Conservation (phyloP, 257 asterid species). For the Solanum paucissectum region DNA sequence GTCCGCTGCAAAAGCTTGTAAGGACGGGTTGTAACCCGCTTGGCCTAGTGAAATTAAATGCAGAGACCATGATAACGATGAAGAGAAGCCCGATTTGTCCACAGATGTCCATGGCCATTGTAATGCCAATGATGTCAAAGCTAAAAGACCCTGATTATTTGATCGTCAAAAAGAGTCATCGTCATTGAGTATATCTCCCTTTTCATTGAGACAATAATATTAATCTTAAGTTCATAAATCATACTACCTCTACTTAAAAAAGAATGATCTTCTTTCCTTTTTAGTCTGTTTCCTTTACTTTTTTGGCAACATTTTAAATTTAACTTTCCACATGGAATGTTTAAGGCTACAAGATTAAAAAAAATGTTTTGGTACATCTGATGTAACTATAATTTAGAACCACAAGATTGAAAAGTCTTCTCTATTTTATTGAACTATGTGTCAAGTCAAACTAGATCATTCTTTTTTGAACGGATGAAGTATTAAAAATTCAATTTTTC, state of each 20-base stretch:
- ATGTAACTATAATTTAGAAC: too few species aligned
- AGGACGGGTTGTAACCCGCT: slow-evolving; percentile 77
- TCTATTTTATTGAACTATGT: fast-evolving
- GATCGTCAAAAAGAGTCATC: not conserved
- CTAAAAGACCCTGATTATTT: slow-evolving; percentile 52
- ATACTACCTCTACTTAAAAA: too few species aligned
- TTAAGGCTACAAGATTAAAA: slow-evolving; percentile 50
- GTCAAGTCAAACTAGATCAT: too few species aligned
- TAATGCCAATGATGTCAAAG: slow-evolving; percentile 57
- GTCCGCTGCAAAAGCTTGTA: slow-evolving; percentile 90
- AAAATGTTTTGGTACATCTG: too few species aligned
- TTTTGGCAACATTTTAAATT: too few species aligned
- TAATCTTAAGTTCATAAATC: not conserved
- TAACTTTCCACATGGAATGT: too few species aligned
- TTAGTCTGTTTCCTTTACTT: too few species aligned
- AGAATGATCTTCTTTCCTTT: too few species aligned
- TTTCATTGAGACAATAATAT: not conserved
- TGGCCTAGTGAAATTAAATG: slow-evolving; percentile 77
- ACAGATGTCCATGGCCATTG: slow-evolving; percentile 45
- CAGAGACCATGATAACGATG: slow-evolving; percentile 51
- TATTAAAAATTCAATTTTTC: too few species aligned
- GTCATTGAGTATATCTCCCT: not conserved
- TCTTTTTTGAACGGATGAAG: too few species aligned
- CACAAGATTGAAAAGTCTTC: not conserved
- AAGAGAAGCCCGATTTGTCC: slow-evolving; percentile 17